Evolutionary conservation across 164 flowering plant species (phyloP), one percentile per base, ranked within the genome.

Genomic region (Amborella trichopoda): DNA sequence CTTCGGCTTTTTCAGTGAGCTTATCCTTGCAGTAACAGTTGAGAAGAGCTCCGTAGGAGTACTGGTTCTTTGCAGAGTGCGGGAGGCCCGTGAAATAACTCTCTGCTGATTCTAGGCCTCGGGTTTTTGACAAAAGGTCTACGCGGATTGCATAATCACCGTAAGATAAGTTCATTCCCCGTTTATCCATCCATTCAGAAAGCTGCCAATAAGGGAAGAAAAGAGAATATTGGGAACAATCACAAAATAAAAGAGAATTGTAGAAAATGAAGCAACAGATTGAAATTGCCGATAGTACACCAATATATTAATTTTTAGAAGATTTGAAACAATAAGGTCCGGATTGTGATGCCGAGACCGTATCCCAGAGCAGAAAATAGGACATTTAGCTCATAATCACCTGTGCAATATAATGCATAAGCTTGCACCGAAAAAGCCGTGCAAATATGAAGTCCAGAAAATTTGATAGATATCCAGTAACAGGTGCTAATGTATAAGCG

Each of bases 131-230:
- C n/a, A 73, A 53, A 30, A 87, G 81, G 62, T 74, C 87, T 42
- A 83, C n/a, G 19, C 69, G 67, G 0, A 70, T 6, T 3, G 83
- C 87, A 58, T 56, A 19, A 44, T 83, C 78, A 2, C 33, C 23
- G 41, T 39, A 19, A 14, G 70, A 39, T 28, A 71, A 65, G 13
- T 66, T 53, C 13, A 59, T 52, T 12, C 64, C 63, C 60, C 73
- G 62, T 13, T 26, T 64, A 40, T 81, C 77, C 87, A 87, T 78
- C 96, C 94, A 87, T 20, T 81, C 85, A 55, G 73, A 33, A 22
- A 83, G 54, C 96, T 87, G 73, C 50, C 60, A 24, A 28, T 44
- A 25, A 58, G 16, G 18, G 44, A 48, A 1, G 8, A 18, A 54
- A 26, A 34, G 37, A 12, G 8, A 40, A 11, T 23, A 13, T 36